Evolutionary conservation across 192 early-diverging fungal species (phyloP).

Genomic region (Podila clonocystis): DNA sequence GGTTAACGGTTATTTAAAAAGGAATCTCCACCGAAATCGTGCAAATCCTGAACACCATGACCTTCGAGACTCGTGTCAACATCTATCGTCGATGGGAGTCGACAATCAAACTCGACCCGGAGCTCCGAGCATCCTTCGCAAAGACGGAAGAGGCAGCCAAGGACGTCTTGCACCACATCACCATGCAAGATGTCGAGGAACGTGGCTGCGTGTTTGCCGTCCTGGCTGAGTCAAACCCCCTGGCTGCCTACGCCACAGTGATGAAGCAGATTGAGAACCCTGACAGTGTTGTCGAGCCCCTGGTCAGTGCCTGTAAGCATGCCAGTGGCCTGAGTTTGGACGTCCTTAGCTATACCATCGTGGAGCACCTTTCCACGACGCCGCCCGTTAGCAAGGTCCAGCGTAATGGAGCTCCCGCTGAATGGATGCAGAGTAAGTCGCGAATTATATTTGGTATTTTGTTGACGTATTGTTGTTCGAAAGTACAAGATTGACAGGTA

Average conservation of each 20-base stretch:
- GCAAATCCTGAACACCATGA: conserved; percentile 65
- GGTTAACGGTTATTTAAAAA: background rate
- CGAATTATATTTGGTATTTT: background rate
- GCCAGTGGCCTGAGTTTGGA: conserved; percentile 78
- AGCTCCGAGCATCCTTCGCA: conserved; percentile 58
- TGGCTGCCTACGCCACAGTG: conserved; percentile 72
- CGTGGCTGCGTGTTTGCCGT: conserved; percentile 78
- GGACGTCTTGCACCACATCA: conserved; percentile 72
- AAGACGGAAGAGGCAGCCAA: conserved; percentile 62
- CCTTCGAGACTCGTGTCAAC: conserved; percentile 68
- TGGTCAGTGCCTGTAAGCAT: conserved; percentile 81
- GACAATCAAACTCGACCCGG: conserved; percentile 61
- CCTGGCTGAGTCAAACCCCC: conserved; percentile 77
- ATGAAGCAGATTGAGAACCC: conserved; percentile 68
- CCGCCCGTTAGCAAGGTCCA: conserved; percentile 64
- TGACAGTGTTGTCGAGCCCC: conserved; percentile 75
- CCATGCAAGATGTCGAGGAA: conserved; percentile 74
- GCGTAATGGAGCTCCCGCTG: conserved; percentile 64
- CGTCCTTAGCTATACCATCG: conserved; percentile 70
- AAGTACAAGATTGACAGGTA: background rate
- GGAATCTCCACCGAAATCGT: conserved; percentile 66
- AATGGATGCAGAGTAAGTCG: conserved; percentile 69
- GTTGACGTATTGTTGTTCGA: too few relatives aligned
- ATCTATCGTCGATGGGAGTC: conserved; percentile 86
- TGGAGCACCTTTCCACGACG: conserved; percentile 71